A percentile compares a stretch with the other conserved stretches of the same genome.
Conservation (phyloP, 305 asterid species). For the Solanum hybrid region DNA sequence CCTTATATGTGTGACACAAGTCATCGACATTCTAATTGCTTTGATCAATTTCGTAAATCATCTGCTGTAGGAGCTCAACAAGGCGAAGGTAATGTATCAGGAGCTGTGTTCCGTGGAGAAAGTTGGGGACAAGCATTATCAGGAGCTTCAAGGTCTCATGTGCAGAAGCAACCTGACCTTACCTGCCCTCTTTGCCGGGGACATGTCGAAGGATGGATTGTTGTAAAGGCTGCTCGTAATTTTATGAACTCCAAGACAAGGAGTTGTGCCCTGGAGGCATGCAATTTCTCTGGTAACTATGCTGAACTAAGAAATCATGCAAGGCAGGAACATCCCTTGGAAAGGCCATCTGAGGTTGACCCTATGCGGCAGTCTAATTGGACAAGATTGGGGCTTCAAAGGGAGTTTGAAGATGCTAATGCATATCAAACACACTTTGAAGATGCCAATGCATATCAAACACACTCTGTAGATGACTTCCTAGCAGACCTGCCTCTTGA, state of each 20-base stretch:
- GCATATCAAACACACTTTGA: conserved; percentile 29
- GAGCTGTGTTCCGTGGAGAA: neutral
- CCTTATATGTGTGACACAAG: conserved; percentile 81
- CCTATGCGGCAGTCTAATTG: conserved; percentile 46
- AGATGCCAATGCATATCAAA: conserved; percentile 38
- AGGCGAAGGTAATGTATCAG: neutral
- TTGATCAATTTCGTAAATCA: conserved; percentile 55
- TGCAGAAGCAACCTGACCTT: conserved; percentile 12
- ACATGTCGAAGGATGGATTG: conserved; percentile 32
- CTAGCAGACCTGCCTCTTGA: conserved; percentile 7
- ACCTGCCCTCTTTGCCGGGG: conserved; percentile 80
- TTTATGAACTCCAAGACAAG: conserved; percentile 47
- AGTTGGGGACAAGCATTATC: neutral
- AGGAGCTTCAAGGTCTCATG: neutral
- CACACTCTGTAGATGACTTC: conserved; percentile 13
- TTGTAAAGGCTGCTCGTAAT: conserved; percentile 36
- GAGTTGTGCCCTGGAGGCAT: conserved; percentile 58
- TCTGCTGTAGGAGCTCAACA: conserved; percentile 9
- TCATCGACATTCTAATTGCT: conserved; percentile 65
- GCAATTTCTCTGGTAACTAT: conserved; percentile 51
- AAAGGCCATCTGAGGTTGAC: conserved; percentile 46
- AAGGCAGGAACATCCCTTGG: conserved; percentile 46
- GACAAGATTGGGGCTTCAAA: conserved; percentile 39
- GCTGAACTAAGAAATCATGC: conserved; percentile 68
- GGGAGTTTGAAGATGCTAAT: conserved; percentile 40